Evolutionary conservation across 176 grass and related monocot species (phyloP).

Genomic region (Oryza punctata): DNA sequence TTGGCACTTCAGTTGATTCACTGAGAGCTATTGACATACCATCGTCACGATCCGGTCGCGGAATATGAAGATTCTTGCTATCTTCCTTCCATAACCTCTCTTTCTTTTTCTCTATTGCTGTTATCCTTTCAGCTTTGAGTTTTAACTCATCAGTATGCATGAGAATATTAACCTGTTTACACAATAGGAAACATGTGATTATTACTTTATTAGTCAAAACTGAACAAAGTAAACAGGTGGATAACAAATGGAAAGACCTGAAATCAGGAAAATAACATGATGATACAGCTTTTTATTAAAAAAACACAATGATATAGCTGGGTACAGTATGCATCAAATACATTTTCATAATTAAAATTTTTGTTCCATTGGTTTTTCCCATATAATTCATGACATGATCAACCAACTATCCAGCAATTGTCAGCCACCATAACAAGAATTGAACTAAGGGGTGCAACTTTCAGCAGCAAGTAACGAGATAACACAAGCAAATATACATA

Average conservation of each 20-base stretch:
- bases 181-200: slow-evolving; percentile 8
- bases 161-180: slow-evolving; percentile 73
- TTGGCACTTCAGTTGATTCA: slow-evolving; percentile 14
- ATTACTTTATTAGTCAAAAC: background rate
- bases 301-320: background rate
- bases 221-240: background rate
- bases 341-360: background rate
- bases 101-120: slow-evolving; percentile 55
- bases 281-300: background rate
- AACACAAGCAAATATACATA: background rate
- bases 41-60: background rate
- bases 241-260: background rate
- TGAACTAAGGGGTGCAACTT: background rate
- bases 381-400: background rate
- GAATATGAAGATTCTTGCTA: background rate
- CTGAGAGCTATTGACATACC: background rate
- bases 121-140: slow-evolving; percentile 30
- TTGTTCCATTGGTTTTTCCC: background rate
- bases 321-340: background rate
- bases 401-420: background rate
- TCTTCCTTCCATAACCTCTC: background rate
- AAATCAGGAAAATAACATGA: background rate
- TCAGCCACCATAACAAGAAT: background rate
- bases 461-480: background rate
- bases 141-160: slow-evolving; percentile 75